These are phyloP conservation scores for Firmiana major DNA, from an alignment of 345 rosid species.

Conservation along the genomic window DNA sequence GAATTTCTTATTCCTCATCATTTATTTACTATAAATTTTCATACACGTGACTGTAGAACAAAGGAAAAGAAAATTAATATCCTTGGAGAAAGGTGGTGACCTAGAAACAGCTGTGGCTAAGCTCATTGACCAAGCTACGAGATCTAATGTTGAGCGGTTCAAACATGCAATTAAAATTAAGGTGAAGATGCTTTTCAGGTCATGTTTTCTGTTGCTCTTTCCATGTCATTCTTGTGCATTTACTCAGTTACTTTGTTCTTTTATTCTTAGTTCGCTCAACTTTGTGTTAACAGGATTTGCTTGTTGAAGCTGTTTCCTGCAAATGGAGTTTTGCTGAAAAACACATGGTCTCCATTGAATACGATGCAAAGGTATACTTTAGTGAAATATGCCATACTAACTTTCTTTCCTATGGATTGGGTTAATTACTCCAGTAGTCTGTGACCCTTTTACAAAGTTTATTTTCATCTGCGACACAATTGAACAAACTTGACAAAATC, in stretches of 20 bases:
- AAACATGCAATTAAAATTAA: conserved; percentile 49
- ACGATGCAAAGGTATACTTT: conserved; percentile 65
- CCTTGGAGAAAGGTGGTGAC: conserved; percentile 65
- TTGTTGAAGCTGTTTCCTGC: conserved; percentile 49
- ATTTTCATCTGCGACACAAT: not conserved
- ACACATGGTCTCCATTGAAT: conserved; percentile 67
- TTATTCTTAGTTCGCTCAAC: not conserved
- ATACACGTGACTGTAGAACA: conserved; percentile 34
- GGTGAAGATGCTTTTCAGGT: conserved; percentile 31
- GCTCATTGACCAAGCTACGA: conserved; percentile 56
- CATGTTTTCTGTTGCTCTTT: not conserved
- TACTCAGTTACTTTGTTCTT: conserved; percentile 1
- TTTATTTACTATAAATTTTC: not conserved
- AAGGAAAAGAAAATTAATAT: conserved; percentile 56
- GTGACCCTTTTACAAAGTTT: not conserved
- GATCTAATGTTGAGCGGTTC: conserved; percentile 43
- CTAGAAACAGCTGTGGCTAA: conserved; percentile 53
- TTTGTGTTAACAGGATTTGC: conserved; percentile 42
- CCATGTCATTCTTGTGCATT: not conserved
- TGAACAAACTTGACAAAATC: not conserved
- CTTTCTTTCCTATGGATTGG: not conserved
- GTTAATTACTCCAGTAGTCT: not conserved
- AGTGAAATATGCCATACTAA: not conserved
- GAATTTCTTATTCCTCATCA: not conserved
- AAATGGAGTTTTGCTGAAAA: conserved; percentile 60